Evolutionary conservation across 2,329 filamentous ascomycete genomes (phyloP).

Genomic region (Colletotrichum kahawae): DNA sequence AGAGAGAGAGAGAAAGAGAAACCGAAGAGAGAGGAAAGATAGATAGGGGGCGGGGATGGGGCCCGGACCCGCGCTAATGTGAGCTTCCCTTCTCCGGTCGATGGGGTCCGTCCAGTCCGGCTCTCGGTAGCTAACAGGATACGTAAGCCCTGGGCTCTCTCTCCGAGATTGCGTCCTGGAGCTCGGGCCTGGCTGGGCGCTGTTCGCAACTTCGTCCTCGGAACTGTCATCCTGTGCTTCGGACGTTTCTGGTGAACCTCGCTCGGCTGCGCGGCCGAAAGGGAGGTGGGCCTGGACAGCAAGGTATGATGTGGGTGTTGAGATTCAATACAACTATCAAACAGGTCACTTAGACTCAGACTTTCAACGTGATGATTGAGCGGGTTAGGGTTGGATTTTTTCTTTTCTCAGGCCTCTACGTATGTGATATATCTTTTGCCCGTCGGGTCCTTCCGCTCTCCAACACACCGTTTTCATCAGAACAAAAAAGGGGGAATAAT

Average conservation of each 20-base stretch:
- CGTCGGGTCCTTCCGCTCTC: background rate
- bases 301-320: background rate
- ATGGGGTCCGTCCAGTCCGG: background rate
- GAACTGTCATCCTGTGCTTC: background rate
- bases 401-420: background rate
- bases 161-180: background rate
- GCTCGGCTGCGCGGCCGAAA: background rate
- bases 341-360: background rate
- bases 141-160: background rate
- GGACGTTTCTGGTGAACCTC: background rate
- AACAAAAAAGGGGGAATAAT: background rate
- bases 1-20: background rate
- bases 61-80: background rate
- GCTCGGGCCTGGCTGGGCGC: background rate
- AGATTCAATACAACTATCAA: background rate
- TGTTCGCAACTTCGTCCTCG: background rate
- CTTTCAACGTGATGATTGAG: background rate
- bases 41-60: background rate
- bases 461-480: background rate
- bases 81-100: background rate
- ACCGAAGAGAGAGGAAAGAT: background rate
- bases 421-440: background rate
- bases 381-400: background rate
- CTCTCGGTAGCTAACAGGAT: background rate
- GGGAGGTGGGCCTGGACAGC: background rate